Evolutionary conservation across 2,329 filamentous ascomycete genomes (phyloP).

Genomic region (Phoma sp.): DNA sequence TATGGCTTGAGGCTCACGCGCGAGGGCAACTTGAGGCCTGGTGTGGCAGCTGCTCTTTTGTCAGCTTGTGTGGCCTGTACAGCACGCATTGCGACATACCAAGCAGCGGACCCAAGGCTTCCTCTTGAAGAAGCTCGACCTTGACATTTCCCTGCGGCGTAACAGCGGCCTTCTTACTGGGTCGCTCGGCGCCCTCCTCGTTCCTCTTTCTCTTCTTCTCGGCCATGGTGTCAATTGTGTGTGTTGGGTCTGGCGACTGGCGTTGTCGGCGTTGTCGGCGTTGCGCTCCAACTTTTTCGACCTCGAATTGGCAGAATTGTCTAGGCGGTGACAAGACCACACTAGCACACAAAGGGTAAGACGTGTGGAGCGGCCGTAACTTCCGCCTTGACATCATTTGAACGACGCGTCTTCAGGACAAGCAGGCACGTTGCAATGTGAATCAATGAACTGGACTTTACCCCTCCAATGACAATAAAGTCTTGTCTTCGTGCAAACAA

Average conservation of each 20-base stretch:
- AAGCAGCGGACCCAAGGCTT: constrained; percentile 56
- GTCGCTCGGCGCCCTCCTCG: constrained; percentile 34
- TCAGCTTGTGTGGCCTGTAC: neutral
- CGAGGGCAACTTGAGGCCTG: constrained; percentile 50
- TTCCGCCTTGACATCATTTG: constrained; percentile 11
- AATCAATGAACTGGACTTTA: neutral
- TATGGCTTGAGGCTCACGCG: constrained; percentile 58
- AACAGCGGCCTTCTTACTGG: constrained; percentile 55
- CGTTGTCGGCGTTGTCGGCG: constrained; percentile 17
- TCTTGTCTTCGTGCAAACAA: neutral
- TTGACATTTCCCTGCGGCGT: constrained; percentile 48
- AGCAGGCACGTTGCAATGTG: neutral
- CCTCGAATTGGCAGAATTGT: constrained; percentile 25
- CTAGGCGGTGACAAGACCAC: constrained; percentile 1
- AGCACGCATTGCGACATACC: constrained; percentile 42
- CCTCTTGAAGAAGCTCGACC: constrained; percentile 54
- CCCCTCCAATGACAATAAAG: neutral
- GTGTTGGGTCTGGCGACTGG: constrained; percentile 6
- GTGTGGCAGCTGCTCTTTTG: constrained; percentile 46
- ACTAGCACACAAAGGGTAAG: neutral
- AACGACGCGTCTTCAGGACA: constrained; percentile 3
- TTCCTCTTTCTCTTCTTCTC: constrained; percentile 50
- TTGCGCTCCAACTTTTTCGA: constrained; percentile 32
- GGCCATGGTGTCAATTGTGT: constrained; percentile 30
- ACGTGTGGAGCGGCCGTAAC: constrained; percentile 1